Evolutionary conservation across 2,329 filamentous ascomycete genomes (phyloP), one percentile per base, ranked within the genome.

Genomic region (Xylariaceae sp.): DNA sequence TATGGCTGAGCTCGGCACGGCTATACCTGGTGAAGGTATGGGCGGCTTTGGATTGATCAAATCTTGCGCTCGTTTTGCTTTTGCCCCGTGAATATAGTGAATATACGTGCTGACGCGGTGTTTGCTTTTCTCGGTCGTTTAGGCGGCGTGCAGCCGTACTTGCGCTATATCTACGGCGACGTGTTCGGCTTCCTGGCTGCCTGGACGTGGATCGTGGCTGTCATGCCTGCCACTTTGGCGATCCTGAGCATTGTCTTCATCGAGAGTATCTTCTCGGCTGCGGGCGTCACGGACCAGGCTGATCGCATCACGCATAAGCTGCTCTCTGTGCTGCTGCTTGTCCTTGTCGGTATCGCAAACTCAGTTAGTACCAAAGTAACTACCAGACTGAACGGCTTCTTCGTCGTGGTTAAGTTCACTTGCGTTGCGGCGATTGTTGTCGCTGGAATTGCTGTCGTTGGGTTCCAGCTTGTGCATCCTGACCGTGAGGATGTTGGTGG

Each of bases 211-310:
- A 80, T 87, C 56, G 78, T 87, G 4, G 82, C 81, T 17, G 80
- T 86, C 23, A 87, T 86, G 78, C 85, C 85, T 0, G 83, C 83
- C 0, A 85, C 84, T 0, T 77, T 86, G 60, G 84, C 84, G 8
- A 87, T 87, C 51, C 76, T 87, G 34, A 81, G 80, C 66, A 86
- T 87, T 62, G 83, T 87, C 23, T 87, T 87, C 63, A 78, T 86
- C 58, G 78, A 84, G 68, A 85, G 79, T 63, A 78, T 85, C 30
- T 84, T 80, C 75, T 78, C 83, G 2, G 78, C 80, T 1, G 71
- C 73, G 0, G 79, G 78, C 1, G 71, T 79, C 0, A 78, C 78
- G 0, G 74, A 78, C 61, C 67, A 80, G 65, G 76, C 76, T 2
- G 58, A 54, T 15, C 49, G 54, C 63, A 69, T 77, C n/a, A 67